Evolutionary conservation across 306 rosid genomes (phyloP).

Genomic region (Lathyrus aphaca): DNA sequence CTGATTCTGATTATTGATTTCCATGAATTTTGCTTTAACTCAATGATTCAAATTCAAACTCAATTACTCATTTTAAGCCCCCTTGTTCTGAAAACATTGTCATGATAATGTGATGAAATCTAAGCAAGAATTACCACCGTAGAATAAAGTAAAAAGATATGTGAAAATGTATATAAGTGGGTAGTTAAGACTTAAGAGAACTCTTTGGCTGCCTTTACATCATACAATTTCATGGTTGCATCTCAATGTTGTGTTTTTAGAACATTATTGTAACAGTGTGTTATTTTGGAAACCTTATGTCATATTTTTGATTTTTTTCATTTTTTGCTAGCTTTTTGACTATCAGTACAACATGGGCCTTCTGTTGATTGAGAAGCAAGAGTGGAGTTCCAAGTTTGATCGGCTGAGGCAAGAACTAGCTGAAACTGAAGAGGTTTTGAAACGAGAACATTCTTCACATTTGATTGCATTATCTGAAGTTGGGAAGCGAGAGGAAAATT

Average conservation of each 20-base stretch:
- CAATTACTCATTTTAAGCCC: background rate
- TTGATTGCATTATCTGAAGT: slow-evolving; percentile 74
- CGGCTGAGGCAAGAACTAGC: slow-evolving; percentile 60
- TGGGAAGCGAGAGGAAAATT: slow-evolving; percentile 69
- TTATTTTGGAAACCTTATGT: slow-evolving; percentile 16
- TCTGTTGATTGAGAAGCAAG: slow-evolving; percentile 81
- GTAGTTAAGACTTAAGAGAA: slow-evolving; percentile 22
- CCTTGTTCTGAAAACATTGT: slow-evolving; percentile 7
- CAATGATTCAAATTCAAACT: slow-evolving; percentile 15
- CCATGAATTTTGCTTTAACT: background rate
- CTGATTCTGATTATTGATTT: background rate
- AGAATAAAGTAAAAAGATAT: background rate
- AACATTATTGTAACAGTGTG: background rate
- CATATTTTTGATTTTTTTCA: slow-evolving; percentile 26
- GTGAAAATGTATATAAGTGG: background rate
- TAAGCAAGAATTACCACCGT: background rate
- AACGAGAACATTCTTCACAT: slow-evolving; percentile 80
- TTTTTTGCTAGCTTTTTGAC: slow-evolving; percentile 70
- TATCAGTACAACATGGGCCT: slow-evolving; percentile 95
- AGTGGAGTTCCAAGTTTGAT: slow-evolving; percentile 66
- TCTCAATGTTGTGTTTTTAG: slow-evolving; percentile 3
- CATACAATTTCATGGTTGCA: slow-evolving; percentile 4
- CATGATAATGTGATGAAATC: background rate
- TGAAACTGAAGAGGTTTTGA: slow-evolving; percentile 80
- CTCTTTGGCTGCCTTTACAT: background rate